A percentile compares a stretch with the other conserved stretches of the same genome.
Conservation (phyloP, 805 yeast species). For the Sungouiozyma ichnusensis region DNA sequence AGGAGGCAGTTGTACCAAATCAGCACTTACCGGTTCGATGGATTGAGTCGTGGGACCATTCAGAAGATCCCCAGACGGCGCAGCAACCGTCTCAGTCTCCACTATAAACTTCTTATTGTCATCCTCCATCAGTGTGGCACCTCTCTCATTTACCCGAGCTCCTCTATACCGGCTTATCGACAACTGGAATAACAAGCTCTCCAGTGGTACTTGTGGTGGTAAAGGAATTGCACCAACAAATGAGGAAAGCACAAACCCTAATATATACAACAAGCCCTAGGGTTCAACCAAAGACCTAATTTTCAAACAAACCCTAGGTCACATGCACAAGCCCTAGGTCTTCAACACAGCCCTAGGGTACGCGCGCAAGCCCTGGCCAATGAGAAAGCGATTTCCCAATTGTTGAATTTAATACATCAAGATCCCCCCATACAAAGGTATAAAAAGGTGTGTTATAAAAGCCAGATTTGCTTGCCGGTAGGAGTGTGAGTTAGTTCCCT, state of each 20-base stretch:
- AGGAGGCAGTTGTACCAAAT: neutral
- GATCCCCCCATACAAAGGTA: neutral
- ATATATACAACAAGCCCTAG: no score
- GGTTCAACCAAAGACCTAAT: no score
- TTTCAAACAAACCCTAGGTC: no score
- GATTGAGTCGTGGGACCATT: constrained; percentile 5
- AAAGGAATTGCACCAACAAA: no score
- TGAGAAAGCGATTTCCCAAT: neutral
- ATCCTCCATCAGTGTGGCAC: constrained; percentile 9
- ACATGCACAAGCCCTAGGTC: neutral
- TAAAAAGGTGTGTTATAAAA: no score
- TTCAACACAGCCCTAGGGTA: neutral
- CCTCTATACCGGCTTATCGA: neutral
- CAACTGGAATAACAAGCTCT: no score
- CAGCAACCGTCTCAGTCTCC: constrained; percentile 53
- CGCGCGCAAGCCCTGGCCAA: neutral
- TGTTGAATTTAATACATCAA: neutral
- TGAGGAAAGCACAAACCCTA: no score
- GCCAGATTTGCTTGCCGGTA: no score
- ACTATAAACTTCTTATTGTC: constrained; percentile 38
- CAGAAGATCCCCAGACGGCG: constrained; percentile 30
- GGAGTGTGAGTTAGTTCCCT: no score
- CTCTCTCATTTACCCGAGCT: no score
- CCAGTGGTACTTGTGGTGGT: no score
- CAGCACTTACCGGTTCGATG: neutral